A percentile compares a stretch with the other conserved stretches of the same genome.
Conservation (phyloP, 83 land plant genomes). For the Picea abies region DNA sequence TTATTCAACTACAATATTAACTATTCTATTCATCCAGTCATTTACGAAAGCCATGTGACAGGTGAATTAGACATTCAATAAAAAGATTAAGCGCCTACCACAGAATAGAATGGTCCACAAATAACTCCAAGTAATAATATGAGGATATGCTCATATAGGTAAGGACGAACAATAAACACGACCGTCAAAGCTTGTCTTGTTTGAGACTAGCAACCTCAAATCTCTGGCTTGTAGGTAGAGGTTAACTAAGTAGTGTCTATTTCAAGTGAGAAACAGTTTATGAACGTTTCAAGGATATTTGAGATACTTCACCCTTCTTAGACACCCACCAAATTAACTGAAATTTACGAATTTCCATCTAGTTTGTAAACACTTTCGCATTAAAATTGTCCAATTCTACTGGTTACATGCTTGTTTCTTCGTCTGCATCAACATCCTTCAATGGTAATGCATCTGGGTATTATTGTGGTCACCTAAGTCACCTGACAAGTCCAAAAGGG, state of each 20-base stretch:
- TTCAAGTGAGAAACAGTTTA: not conserved
- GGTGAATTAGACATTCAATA: not conserved
- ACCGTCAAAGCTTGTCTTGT: not conserved
- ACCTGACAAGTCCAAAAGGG: no score
- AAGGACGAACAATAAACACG: not conserved
- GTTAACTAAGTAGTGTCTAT: not conserved
- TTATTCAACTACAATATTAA: not conserved
- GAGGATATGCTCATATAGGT: not conserved
- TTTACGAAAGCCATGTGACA: not conserved
- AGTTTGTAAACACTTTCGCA: not conserved
- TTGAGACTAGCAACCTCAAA: conserved; percentile 4
- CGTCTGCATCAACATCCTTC: not conserved
- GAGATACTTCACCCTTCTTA: not conserved
- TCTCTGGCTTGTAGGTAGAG: not conserved
- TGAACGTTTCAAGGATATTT: not conserved
- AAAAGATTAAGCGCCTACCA: not conserved
- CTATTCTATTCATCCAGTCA: not conserved
- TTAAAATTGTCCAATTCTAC: not conserved
- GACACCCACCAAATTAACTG: not conserved
- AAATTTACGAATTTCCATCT: not conserved
- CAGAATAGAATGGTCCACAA: not conserved
- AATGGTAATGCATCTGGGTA: not conserved
- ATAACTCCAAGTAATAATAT: not conserved
- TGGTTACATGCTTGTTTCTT: not conserved
- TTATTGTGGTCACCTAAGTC: not conserved